These are phyloP conservation scores for Raffaelea arxii DNA, from an alignment of 2,329 filamentous ascomycete genomes.

Conservation along the genomic window DNA sequence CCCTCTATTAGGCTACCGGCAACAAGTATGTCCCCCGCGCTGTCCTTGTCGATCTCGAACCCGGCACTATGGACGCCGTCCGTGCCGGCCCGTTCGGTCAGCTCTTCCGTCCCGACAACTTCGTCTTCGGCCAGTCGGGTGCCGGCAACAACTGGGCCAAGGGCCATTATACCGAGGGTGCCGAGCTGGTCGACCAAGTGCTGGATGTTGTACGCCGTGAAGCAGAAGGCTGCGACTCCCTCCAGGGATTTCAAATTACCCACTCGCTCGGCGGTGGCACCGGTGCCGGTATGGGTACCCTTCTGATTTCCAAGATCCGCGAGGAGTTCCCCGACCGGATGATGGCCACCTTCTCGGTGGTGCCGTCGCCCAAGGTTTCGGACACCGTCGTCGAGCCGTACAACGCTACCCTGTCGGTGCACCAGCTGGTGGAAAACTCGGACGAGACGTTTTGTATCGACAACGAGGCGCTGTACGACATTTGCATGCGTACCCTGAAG, in stretches of 20 bases:
- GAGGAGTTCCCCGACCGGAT: slow-evolving; percentile 99
- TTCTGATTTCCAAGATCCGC: slow-evolving; percentile 99
- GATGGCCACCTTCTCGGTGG: slow-evolving; percentile 99
- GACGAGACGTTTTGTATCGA: slow-evolving; percentile 99
- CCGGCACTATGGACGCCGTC: slow-evolving; percentile 99
- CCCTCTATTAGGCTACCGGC: slow-evolving; percentile 68
- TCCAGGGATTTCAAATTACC: slow-evolving; percentile 99
- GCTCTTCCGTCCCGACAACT: slow-evolving; percentile 99
- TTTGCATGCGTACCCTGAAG: slow-evolving; percentile 99
- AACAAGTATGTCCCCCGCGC: slow-evolving; percentile 99
- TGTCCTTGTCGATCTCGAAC: slow-evolving; percentile 98
- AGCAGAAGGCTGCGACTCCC: slow-evolving; percentile 97
- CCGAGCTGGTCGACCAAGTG: slow-evolving; percentile 95
- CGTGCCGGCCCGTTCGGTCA: slow-evolving; percentile 96
- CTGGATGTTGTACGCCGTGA: slow-evolving; percentile 97
- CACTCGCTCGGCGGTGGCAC: slow-evolving; percentile 99
- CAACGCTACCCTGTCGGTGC: slow-evolving; percentile 97
- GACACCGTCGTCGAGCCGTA: slow-evolving; percentile 99
- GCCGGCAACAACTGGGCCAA: slow-evolving; percentile 99
- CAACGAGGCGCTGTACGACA: slow-evolving; percentile 99
- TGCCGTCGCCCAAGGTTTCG: slow-evolving; percentile 98
- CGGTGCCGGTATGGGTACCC: slow-evolving; percentile 99
- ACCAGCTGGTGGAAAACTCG: slow-evolving; percentile 99
- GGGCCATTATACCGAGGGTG: slow-evolving; percentile 99
- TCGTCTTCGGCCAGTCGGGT: slow-evolving; percentile 98